Base-by-base conservation (phyloP, 345 rosid species). In the Theobroma cacao region DNA sequence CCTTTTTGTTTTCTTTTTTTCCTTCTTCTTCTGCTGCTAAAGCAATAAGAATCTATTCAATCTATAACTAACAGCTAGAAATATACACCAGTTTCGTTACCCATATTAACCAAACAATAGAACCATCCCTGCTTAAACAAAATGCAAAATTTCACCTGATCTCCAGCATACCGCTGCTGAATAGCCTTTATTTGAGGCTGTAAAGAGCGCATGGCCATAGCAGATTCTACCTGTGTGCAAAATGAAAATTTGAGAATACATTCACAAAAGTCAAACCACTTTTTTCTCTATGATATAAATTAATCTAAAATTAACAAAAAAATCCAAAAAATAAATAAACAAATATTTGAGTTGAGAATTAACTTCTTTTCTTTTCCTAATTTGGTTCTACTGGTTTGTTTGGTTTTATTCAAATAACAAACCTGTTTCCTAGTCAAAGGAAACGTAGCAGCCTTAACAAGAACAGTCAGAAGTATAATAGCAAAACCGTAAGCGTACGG, bases 381-480 rank as follows among this genome's bases (percentile, higher is more conserved):
- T 17, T 43, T 3, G 18, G 10, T 58, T 55, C 10, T 9, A 31
- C 3, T 9, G 14, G n/a, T 50, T 31, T 72, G 3, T 33, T 53
- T 7, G 48, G 14, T 55, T 50, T 36, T 20, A n/a, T 56, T 55
- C 4, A 47, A 28, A 62, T 41, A 45, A 76, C 82, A 56, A 83
- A 95, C 99, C 99, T 95, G 99, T 62, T 93, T 93, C 90, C 87
- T 93, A 5, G 95, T 91, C 94, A 95, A 77, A 43, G 99, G 99
- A 83, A 92, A 95, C 1, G 99, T 95, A 38, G 88, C 97, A 47
- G 98, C 97, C 85, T 95, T 95, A 63, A 95, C 97, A 80, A 95
- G 91, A 43, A 95, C 87, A 1, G 98, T 95, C 13, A 95, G 86
- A 7, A 95, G 90, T 80, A 95, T 92, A 77, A 95, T 92, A 41